Evolutionary conservation across 75 land plant genomes (phyloP).

Genomic region (Ceratopteris richardii): DNA sequence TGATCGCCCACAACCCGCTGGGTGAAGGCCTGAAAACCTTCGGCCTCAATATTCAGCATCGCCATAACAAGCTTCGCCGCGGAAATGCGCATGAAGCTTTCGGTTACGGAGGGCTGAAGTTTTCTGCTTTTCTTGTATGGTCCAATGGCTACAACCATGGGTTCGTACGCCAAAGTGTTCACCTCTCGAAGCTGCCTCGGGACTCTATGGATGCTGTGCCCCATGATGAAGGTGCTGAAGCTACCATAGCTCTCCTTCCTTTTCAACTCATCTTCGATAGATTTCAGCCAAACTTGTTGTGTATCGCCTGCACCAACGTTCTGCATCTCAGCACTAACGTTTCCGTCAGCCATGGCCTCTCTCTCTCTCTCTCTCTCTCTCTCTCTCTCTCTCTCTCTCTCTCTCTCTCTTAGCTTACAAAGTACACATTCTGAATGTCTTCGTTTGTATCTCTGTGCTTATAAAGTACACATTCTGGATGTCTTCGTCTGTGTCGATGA

Average conservation of each 20-base stretch:
- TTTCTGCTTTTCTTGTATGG: background rate
- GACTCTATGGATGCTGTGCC: constrained; percentile 1
- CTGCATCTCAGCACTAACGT: background rate
- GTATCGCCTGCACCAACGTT: background rate
- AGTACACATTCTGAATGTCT: no score
- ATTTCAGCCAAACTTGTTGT: background rate
- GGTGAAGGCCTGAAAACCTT: background rate
- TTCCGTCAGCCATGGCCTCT: background rate
- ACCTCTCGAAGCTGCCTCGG: background rate
- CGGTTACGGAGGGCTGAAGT: constrained; percentile 2
- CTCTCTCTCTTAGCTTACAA: no score
- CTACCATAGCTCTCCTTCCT: background rate
- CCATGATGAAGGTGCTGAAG: background rate
- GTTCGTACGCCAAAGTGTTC: background rate
- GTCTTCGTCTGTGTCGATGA: no score
- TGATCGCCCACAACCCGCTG: background rate
- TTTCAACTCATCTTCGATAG: background rate
- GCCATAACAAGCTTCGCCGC: background rate
- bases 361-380: constrained; percentile 11
- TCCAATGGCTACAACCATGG: background rate
- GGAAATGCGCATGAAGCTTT: constrained; percentile 1
- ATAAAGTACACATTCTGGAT: no score
- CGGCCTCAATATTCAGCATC: background rate
- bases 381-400: constrained; percentile 1
- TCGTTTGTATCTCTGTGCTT: no score